A percentile compares a stretch with the other conserved stretches of the same genome.
Evolutionary conservation across 768 basidiomycete species (phyloP).

Genomic region (Leucogyrophana mollusca): DNA sequence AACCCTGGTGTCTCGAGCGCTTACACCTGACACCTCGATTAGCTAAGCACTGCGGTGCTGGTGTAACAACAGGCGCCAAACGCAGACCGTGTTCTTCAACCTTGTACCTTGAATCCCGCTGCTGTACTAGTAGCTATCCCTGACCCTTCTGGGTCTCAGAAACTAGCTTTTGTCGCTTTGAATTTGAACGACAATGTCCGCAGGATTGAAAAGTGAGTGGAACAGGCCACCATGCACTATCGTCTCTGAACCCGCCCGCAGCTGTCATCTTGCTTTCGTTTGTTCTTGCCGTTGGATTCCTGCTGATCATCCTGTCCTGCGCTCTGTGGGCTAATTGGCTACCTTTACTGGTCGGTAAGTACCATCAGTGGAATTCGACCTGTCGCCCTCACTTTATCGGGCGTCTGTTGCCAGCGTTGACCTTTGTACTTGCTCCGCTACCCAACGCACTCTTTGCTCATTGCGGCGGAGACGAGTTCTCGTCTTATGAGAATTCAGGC

Average conservation of each 20-base stretch:
- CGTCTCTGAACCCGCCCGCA: slow-evolving; percentile 28
- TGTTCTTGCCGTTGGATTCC: slow-evolving; percentile 95
- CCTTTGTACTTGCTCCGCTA: slow-evolving; percentile 92
- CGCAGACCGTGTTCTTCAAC: too few species aligned
- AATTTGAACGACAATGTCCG: slow-evolving; percentile 52
- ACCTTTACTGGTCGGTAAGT: slow-evolving; percentile 91
- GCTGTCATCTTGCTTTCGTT: slow-evolving; percentile 97
- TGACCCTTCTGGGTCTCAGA: too few species aligned
- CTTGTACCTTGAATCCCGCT: too few species aligned
- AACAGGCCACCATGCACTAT: neutral
- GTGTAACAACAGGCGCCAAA: too few species aligned
- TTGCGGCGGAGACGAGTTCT: slow-evolving; percentile 88
- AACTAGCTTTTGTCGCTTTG: too few species aligned
- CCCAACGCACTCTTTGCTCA: slow-evolving; percentile 95
- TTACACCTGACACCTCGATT: neutral
- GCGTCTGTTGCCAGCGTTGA: slow-evolving; percentile 63
- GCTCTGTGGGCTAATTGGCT: slow-evolving; percentile 97
- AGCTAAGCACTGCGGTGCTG: too few species aligned
- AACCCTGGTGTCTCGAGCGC: neutral
- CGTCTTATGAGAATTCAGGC: slow-evolving; percentile 70
- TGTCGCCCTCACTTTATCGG: slow-evolving; percentile 1
- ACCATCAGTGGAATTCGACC: neutral
- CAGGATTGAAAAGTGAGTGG: slow-evolving; percentile 67
- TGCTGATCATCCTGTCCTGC: slow-evolving; percentile 96
- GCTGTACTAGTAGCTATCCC: too few species aligned